phyloP scores from a whole-genome alignment of 1,139 yeast species.

The Scheffersomyces quercinus region DNA sequence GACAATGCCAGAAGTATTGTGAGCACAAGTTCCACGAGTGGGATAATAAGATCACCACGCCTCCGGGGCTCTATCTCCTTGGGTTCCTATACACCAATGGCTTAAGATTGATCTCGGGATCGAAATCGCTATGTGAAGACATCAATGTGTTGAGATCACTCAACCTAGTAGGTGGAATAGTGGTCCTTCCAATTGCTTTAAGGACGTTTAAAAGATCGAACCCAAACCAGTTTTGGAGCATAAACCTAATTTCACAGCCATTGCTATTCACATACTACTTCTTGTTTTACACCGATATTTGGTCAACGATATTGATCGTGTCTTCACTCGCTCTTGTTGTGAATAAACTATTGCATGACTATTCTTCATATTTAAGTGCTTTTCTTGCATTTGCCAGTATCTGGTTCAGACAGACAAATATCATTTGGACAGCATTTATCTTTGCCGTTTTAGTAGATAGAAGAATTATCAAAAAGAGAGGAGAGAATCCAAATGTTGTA shows the following conservation, averaged over 20 bases:
- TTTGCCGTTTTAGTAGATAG: conserved; percentile 56
- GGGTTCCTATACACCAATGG: conserved; percentile 52
- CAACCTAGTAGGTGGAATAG: conserved; percentile 63
- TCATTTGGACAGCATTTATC: conserved; percentile 79
- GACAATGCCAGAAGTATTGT: conserved; percentile 73
- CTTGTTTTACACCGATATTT: conserved; percentile 87
- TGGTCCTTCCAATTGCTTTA: conserved; percentile 50
- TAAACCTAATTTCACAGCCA: conserved; percentile 62
- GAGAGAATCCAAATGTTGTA: conserved; percentile 5
- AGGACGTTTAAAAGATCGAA: conserved; percentile 27
- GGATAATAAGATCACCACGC: conserved; percentile 94
- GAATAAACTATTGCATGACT: conserved; percentile 16
- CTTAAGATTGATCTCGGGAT: conserved; percentile 18
- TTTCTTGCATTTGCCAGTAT: conserved; percentile 58
- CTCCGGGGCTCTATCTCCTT: conserved; percentile 84
- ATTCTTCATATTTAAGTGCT: conserved; percentile 32
- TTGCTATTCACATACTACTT: conserved; percentile 70
- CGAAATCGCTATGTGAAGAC: conserved; percentile 26
- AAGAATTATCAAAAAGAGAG: conserved; percentile 10
- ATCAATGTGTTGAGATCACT: conserved; percentile 52
- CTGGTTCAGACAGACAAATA: conserved; percentile 85
- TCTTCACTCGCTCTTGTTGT: conserved; percentile 40
- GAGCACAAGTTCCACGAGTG: conserved; percentile 60
- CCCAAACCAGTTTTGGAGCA: conserved; percentile 43
- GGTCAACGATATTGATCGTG: conserved; percentile 74